Conservation (phyloP, 306 rosid genomes). For the Mimosa pudica region DNA sequence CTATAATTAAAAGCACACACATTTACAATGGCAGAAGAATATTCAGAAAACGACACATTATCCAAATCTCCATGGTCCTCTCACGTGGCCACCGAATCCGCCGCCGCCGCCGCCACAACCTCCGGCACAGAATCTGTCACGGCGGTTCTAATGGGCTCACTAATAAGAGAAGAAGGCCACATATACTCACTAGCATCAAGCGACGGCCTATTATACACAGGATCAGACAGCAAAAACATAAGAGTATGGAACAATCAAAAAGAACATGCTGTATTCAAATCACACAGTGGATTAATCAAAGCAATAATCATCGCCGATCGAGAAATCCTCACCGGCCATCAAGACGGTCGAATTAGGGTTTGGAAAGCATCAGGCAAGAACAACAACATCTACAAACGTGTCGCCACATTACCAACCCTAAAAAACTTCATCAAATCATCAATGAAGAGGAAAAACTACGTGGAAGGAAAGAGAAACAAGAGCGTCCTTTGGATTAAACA, state of each 20-base stretch:
- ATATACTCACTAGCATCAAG: conserved; percentile 82
- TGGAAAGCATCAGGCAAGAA: conserved; percentile 63
- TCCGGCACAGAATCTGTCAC: conserved; percentile 15
- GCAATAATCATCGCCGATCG: conserved; percentile 59
- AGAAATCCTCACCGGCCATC: conserved; percentile 81
- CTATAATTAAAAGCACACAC: not conserved
- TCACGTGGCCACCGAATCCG: conserved; percentile 39
- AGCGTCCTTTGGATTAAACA: conserved; percentile 77
- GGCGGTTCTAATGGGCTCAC: conserved; percentile 66
- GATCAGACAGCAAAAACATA: conserved; percentile 89
- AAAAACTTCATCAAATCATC: conserved; percentile 66
- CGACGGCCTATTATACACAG: conserved; percentile 70
- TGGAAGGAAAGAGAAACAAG: conserved; percentile 57
- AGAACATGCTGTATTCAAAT: conserved; percentile 69
- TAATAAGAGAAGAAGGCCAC: conserved; percentile 87
- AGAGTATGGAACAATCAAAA: conserved; percentile 90
- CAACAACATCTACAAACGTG: conserved; percentile 48
- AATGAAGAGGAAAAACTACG: conserved; percentile 73
- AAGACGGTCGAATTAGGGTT: conserved; percentile 82
- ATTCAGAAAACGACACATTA: conserved; percentile 21
- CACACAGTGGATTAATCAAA: conserved; percentile 80
- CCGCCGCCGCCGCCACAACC: not conserved
- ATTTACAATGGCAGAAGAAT: conserved; percentile 25
- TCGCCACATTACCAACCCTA: conserved; percentile 71
- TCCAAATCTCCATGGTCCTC: conserved; percentile 85